Evolutionary conservation across 2,329 filamentous ascomycete species (phyloP).

Genomic region (Lecanicillium sp.): DNA sequence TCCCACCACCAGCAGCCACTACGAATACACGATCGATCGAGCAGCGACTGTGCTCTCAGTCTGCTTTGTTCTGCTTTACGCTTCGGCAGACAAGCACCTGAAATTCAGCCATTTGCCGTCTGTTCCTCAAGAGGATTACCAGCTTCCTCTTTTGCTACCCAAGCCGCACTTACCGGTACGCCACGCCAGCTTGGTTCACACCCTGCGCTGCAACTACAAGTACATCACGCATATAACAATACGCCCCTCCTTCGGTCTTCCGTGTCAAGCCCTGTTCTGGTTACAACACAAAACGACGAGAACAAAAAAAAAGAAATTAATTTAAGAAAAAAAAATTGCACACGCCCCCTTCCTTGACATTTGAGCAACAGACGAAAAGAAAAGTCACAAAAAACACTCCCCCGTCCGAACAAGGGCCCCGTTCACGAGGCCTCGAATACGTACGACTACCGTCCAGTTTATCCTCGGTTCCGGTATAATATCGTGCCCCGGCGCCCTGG

Average conservation of each 20-base stretch:
- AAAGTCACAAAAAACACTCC: background rate
- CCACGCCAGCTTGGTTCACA: background rate
- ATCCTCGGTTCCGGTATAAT: slow-evolving; percentile 15
- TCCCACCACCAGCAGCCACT: slow-evolving; percentile 8
- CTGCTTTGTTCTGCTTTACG: background rate
- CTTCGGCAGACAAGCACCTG: too few relatives aligned
- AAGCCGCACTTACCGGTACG: too few relatives aligned
- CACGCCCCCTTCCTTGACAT: background rate
- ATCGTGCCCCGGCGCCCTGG: slow-evolving; percentile 14
- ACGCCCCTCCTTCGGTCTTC: too few relatives aligned
- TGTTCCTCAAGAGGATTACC: too few relatives aligned
- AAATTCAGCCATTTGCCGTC: too few relatives aligned
- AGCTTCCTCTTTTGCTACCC: too few relatives aligned
- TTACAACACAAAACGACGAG: too few relatives aligned
- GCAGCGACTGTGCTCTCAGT: background rate
- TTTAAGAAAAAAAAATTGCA: too few relatives aligned
- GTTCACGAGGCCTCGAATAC: slow-evolving; percentile 1
- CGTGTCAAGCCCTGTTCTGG: too few relatives aligned
- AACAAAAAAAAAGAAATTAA: too few relatives aligned
- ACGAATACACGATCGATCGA: slow-evolving; percentile 9
- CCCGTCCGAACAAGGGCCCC: background rate
- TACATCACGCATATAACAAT: background rate
- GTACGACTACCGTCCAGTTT: background rate
- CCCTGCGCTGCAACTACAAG: background rate
- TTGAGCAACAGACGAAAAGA: background rate